Evolutionary conservation across 2,329 filamentous ascomycete genomes (phyloP).

Genomic region (Podosphaera xanthii): DNA sequence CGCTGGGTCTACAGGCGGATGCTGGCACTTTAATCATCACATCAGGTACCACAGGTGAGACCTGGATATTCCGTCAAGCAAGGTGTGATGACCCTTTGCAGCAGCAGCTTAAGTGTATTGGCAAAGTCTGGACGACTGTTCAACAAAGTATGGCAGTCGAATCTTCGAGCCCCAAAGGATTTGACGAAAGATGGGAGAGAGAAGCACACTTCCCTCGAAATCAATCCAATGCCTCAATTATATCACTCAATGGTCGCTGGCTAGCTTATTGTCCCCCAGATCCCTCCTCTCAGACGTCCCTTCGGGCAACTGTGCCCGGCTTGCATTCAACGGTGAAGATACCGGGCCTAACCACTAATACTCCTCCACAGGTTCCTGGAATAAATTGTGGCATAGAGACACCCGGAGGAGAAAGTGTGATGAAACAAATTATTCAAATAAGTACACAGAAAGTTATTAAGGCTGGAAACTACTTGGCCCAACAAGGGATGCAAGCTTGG

Average conservation of each 20-base stretch:
- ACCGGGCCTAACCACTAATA: slow-evolving; percentile 33
- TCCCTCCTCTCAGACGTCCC: slow-evolving; percentile 45
- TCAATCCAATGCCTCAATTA: slow-evolving; percentile 35
- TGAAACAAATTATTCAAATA: slow-evolving; percentile 58
- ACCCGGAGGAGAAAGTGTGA: slow-evolving; percentile 46
- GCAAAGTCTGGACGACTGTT: slow-evolving; percentile 79
- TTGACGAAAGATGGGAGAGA: not conserved
- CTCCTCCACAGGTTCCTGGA: slow-evolving; percentile 44
- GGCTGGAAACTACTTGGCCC: slow-evolving; percentile 51
- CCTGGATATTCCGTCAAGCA: slow-evolving; percentile 48
- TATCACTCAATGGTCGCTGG: slow-evolving; percentile 51
- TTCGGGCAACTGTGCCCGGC: slow-evolving; percentile 42
- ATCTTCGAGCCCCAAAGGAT: slow-evolving; percentile 4
- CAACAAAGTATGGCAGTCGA: slow-evolving; percentile 32
- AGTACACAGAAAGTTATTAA: slow-evolving; percentile 59
- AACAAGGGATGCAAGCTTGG: slow-evolving; percentile 55
- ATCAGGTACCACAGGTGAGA: slow-evolving; percentile 68
- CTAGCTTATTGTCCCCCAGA: slow-evolving; percentile 51
- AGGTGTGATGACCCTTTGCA: slow-evolving; percentile 18
- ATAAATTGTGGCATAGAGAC: slow-evolving; percentile 47
- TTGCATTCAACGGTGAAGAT: slow-evolving; percentile 27
- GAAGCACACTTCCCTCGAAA: slow-evolving; percentile 15
- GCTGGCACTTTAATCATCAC: slow-evolving; percentile 49
- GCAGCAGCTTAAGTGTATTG: slow-evolving; percentile 33
- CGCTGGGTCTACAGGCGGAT: slow-evolving; percentile 51